Evolutionary conservation across 2,329 filamentous ascomycete genomes (phyloP).

Genomic region (Clonostachys byssicola): DNA sequence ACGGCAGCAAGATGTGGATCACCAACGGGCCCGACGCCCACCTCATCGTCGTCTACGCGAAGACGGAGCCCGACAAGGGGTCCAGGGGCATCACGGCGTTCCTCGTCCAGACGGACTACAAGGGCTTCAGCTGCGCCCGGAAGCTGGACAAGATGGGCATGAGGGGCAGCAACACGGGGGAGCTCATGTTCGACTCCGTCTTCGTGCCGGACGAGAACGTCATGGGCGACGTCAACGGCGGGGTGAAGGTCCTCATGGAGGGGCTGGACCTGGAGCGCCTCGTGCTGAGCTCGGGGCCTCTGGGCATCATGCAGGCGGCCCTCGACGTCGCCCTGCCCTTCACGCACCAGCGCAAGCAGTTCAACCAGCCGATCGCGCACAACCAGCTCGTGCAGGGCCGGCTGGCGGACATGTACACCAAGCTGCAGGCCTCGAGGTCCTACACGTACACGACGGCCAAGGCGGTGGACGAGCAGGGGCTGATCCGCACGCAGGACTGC

Average conservation of each 20-base stretch:
- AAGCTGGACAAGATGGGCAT: conserved; percentile 99
- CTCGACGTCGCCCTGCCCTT: conserved; percentile 87
- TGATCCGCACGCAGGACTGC: conserved; percentile 84
- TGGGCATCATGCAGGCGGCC: conserved; percentile 91
- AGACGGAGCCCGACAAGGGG: conserved; percentile 75
- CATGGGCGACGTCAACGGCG: conserved; percentile 74
- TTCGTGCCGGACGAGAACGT: conserved; percentile 83
- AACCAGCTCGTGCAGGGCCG: conserved; percentile 93
- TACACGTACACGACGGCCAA: conserved; percentile 85
- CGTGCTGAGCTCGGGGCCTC: conserved; percentile 83
- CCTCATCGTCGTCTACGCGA: conserved; percentile 91
- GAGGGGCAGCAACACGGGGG: conserved; percentile 94
- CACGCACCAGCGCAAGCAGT: conserved; percentile 84
- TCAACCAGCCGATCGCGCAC: conserved; percentile 78
- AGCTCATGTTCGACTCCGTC: conserved; percentile 85
- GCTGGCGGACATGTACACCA: conserved; percentile 96
- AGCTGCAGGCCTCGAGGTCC: conserved; percentile 75
- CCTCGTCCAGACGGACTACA: conserved; percentile 64
- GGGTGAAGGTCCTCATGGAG: conserved; percentile 91
- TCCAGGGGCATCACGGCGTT: conserved; percentile 96
- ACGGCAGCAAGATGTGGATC: conserved; percentile 99
- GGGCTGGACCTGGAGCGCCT: conserved; percentile 91
- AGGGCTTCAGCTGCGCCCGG: conserved; percentile 78
- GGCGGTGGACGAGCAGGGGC: conserved; percentile 70
- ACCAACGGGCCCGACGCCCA: conserved; percentile 97